phyloP scores from a whole-genome alignment of 2,329 filamentous ascomycete species.

The Arthroderma sp. region DNA sequence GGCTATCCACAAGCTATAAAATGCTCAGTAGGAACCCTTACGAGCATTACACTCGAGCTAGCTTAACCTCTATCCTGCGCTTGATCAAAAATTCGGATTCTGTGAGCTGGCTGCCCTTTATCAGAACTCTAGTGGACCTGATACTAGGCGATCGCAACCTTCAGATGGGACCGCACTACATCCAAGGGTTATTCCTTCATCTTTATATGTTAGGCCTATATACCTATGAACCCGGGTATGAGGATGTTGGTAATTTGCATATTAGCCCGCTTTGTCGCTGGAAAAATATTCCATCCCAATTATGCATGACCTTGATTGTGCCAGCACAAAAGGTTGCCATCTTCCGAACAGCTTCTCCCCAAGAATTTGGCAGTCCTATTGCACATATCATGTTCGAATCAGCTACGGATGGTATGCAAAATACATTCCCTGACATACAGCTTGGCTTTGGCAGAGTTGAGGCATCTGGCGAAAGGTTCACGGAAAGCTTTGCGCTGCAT shows the following conservation, averaged over 20 bases:
- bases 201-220: constrained; percentile 15
- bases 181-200: constrained; percentile 18
- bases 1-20: constrained; percentile 4
- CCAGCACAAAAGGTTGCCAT: constrained; percentile 1
- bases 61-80: constrained; percentile 15
- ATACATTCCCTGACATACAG: constrained; percentile 14
- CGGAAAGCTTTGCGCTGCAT: constrained; percentile 10
- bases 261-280: background rate
- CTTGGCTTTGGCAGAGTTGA: constrained; percentile 13
- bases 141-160: constrained; percentile 11
- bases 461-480: constrained; percentile 7
- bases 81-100: constrained; percentile 13
- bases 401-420: constrained; percentile 7
- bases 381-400: constrained; percentile 11
- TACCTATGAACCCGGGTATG: background rate
- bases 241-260: background rate
- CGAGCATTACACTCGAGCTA: constrained; percentile 15
- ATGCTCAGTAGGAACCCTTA: constrained; percentile 4
- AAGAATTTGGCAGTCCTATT: constrained; percentile 8
- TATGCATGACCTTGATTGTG: constrained; percentile 6
- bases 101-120: constrained; percentile 10
- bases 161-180: constrained; percentile 12
- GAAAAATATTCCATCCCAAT: constrained; percentile 1
- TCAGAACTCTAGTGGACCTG: constrained; percentile 5
- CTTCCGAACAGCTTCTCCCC: background rate